Evolutionary conservation across 2,329 filamentous ascomycete species (phyloP).

Genomic region (Hypoxylon sp.): DNA sequence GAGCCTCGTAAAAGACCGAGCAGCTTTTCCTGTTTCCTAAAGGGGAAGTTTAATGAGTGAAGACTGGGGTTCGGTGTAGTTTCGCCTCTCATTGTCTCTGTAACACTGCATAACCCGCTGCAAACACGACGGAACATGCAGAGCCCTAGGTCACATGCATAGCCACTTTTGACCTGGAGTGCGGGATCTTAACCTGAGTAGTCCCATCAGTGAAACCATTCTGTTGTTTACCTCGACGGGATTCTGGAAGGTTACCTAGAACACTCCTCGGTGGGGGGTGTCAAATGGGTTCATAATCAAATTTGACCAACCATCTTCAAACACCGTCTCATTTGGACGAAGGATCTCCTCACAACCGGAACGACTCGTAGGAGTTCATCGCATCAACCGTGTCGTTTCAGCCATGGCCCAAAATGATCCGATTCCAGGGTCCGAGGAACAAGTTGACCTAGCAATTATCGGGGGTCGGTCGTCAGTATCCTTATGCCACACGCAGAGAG

Average conservation of each 20-base stretch:
- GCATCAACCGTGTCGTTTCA: neutral
- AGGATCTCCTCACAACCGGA: neutral
- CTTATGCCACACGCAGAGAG: neutral
- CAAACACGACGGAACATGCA: conserved; percentile 8
- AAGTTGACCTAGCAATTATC: conserved; percentile 55
- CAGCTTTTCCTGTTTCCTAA: conserved; percentile 25
- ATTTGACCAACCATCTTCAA: neutral
- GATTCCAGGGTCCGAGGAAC: conserved; percentile 13
- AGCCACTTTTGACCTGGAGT: conserved; percentile 3
- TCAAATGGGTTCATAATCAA: conserved; percentile 19
- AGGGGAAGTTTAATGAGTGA: conserved; percentile 21
- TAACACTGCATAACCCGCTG: conserved; percentile 7
- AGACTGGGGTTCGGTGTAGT: conserved; percentile 8
- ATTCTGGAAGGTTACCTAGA: neutral
- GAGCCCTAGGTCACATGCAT: conserved; percentile 1
- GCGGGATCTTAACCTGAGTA: neutral
- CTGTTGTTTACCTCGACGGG: neutral
- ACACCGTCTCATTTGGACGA: neutral
- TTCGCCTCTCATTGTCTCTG: conserved; percentile 12
- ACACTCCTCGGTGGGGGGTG: neutral
- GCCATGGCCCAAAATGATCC: conserved; percentile 17
- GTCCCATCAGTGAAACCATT: conserved; percentile 5
- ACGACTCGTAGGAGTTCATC: neutral
- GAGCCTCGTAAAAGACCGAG: conserved; percentile 19
- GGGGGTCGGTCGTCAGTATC: conserved; percentile 51